Conservation (phyloP, 2,329 filamentous ascomycete species). For the Penicillium sp. region DNA sequence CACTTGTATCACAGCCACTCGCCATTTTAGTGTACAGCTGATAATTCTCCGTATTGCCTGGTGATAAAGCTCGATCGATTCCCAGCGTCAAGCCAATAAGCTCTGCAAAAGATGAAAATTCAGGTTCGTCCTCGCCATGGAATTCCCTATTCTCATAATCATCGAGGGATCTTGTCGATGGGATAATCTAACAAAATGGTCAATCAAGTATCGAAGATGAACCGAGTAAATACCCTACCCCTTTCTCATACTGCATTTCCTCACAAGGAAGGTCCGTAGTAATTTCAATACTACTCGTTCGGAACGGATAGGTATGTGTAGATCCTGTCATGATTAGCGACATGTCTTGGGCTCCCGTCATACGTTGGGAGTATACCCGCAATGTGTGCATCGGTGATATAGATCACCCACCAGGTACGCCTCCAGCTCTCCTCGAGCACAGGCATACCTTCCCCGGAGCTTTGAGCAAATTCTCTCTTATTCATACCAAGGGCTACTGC, state of each 20-base stretch:
- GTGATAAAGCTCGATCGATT: conserved; percentile 25
- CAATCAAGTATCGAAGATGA: background rate
- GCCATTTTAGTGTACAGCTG: background rate
- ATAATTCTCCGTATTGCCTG: conserved; percentile 5
- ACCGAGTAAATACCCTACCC: conserved; percentile 19
- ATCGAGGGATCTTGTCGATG: conserved; percentile 25
- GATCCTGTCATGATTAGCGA: background rate
- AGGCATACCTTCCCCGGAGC: background rate
- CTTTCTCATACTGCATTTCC: conserved; percentile 25
- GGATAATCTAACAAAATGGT: conserved; percentile 2
- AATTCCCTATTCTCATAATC: conserved; percentile 36
- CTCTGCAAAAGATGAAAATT: conserved; percentile 33
- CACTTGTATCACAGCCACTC: conserved; percentile 14
- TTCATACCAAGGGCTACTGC: conserved; percentile 15
- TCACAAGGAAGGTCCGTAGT: conserved; percentile 31
- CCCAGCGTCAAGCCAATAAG: conserved; percentile 27
- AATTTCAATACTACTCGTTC: conserved; percentile 21
- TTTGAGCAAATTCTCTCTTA: background rate
- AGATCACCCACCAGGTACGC: conserved; percentile 44
- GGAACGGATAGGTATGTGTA: conserved; percentile 25
- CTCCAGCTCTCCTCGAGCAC: conserved; percentile 47
- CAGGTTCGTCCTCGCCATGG: conserved; percentile 15
- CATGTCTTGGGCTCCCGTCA: background rate
- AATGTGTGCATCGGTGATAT: conserved; percentile 75
- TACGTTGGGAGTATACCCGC: conserved; percentile 55